Percentiles rank a stretch among this genome's conserved stretches.
Evolutionary conservation across 1,284 basidiomycete genomes (phyloP).

Genomic region (Ganoderma meredithae): DNA sequence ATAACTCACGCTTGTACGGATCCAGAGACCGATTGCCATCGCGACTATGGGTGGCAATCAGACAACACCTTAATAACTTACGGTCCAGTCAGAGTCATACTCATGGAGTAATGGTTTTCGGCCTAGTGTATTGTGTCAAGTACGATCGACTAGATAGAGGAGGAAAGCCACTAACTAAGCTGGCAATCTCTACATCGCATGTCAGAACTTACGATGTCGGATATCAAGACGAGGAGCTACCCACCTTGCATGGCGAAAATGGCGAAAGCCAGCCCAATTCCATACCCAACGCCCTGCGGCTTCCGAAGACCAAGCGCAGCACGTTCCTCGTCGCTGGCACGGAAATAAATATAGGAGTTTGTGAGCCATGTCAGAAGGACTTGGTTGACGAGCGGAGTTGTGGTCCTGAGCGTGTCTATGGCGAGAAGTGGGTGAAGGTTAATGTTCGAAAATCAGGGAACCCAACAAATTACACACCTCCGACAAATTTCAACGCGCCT

Average conservation of each 20-base stretch:
- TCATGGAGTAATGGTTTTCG: conserved; percentile 58
- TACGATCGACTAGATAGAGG: neutral
- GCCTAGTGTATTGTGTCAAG: conserved; percentile 40
- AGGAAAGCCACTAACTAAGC: conserved; percentile 47
- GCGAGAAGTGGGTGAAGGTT: neutral
- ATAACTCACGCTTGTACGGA: conserved; percentile 56
- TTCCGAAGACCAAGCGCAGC: conserved; percentile 42
- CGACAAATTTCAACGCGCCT: conserved; percentile 61
- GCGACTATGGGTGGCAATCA: conserved; percentile 45
- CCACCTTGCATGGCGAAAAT: conserved; percentile 75
- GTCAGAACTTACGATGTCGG: neutral
- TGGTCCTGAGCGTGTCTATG: conserved; percentile 63
- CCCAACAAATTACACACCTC: conserved; percentile 47
- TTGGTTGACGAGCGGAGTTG: conserved; percentile 68
- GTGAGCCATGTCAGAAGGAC: conserved; percentile 71
- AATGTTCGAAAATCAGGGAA: neutral
- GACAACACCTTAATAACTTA: neutral
- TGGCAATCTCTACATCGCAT: conserved; percentile 51
- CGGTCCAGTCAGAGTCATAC: conserved; percentile 43
- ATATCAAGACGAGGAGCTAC: conserved; percentile 16
- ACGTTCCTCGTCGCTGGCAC: conserved; percentile 47
- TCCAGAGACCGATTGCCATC: conserved; percentile 59
- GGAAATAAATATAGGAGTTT: conserved; percentile 57
- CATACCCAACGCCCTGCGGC: conserved; percentile 61
- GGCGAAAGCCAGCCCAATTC: conserved; percentile 64